These are phyloP conservation scores for Thymus quinquecostatus DNA, from an alignment of 257 asterid species.

Conservation along the genomic window DNA sequence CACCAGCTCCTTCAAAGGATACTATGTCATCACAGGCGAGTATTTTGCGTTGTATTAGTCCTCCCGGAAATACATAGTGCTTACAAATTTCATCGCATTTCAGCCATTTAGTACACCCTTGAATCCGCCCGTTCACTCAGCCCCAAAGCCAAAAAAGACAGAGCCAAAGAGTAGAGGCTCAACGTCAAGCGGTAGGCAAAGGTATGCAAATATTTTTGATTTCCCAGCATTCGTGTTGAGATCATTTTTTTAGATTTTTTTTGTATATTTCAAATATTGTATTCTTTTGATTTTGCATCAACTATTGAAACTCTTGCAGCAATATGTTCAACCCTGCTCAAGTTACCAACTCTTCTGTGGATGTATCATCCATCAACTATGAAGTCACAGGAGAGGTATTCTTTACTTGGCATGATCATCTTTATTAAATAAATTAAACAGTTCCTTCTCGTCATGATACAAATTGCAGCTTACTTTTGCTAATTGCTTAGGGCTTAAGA, in stretches of 20 bases:
- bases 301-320: slow-evolving; percentile 59
- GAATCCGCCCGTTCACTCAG: slow-evolving; percentile 39
- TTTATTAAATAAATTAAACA: slow-evolving; percentile 13
- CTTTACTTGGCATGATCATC: slow-evolving; percentile 13
- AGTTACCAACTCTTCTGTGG: slow-evolving; percentile 53
- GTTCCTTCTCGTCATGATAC: slow-evolving; percentile 10
- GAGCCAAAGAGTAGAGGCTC: slow-evolving; percentile 74
- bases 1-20: slow-evolving; percentile 64
- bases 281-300: slow-evolving; percentile 17
- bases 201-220: slow-evolving; percentile 50
- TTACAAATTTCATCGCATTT: slow-evolving; percentile 35
- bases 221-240: slow-evolving; percentile 21
- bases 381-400: slow-evolving; percentile 94
- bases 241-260: slow-evolving; percentile 9
- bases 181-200: slow-evolving; percentile 71
- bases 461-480: slow-evolving; percentile 31
- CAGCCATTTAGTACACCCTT: slow-evolving; percentile 58
- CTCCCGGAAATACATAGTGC: slow-evolving; percentile 26
- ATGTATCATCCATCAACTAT: slow-evolving; percentile 50
- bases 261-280: too few species aligned
- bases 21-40: slow-evolving; percentile 56
- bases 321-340: slow-evolving; percentile 73
- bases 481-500: slow-evolving; percentile 68
- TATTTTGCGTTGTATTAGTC: slow-evolving; percentile 19
- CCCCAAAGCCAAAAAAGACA: slow-evolving; percentile 63